These are phyloP conservation scores for Pythium myriotylum DNA, from an alignment of 352 stramenopile species.

Conservation along the genomic window DNA sequence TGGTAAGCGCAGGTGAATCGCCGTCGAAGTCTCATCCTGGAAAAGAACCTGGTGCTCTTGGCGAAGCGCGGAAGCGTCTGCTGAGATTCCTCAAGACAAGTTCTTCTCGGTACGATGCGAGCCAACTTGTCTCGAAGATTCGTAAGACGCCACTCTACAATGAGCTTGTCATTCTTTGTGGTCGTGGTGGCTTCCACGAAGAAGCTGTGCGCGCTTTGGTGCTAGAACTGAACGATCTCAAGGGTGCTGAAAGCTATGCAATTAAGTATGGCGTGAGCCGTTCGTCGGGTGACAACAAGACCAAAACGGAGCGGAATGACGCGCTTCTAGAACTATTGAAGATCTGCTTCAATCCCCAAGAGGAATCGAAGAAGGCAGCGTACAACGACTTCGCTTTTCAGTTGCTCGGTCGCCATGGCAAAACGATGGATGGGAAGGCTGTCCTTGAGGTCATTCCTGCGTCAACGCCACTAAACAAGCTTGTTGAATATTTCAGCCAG, in stretches of 20 bases:
- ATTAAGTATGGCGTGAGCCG: constrained; percentile 69
- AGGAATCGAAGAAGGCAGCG: constrained; percentile 80
- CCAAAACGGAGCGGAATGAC: constrained; percentile 67
- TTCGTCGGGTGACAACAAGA: constrained; percentile 34
- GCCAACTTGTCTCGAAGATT: constrained; percentile 74
- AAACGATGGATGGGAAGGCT: constrained; percentile 69
- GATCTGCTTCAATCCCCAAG: constrained; percentile 75
- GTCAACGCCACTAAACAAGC: constrained; percentile 75
- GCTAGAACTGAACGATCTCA: constrained; percentile 80
- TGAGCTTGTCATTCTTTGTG: constrained; percentile 86
- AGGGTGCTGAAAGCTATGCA: constrained; percentile 81
- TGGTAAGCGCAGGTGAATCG: constrained; percentile 64
- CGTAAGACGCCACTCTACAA: constrained; percentile 76
- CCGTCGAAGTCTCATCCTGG: constrained; percentile 84
- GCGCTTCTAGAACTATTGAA: constrained; percentile 78
- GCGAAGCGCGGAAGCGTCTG: constrained; percentile 76
- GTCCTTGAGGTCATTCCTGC: constrained; percentile 71
- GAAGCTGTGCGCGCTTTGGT: constrained; percentile 78
- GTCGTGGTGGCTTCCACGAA: constrained; percentile 76
- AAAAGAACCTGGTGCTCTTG: constrained; percentile 71
- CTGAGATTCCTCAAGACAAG: constrained; percentile 81
- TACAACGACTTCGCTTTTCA: constrained; percentile 84
- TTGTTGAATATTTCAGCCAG: constrained; percentile 86
- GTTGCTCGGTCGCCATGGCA: constrained; percentile 75
- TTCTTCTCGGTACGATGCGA: constrained; percentile 79